Evolutionary conservation across 768 basidiomycete genomes (phyloP), one percentile per base, ranked within the genome.

Genomic region (Hirschioporus abietinus): DNA sequence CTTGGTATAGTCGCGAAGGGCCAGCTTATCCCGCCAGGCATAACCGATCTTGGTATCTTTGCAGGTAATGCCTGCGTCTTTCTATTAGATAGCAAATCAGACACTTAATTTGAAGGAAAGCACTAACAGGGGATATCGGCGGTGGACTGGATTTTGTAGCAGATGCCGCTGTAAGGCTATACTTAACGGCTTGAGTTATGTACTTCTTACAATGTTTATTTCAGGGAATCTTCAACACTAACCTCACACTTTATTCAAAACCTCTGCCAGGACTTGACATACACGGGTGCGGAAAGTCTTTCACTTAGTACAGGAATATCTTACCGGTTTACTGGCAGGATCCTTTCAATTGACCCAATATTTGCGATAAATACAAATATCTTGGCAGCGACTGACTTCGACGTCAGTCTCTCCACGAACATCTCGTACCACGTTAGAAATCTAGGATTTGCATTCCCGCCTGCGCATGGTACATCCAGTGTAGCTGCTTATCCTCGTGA

Each of bases 1-100:
- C 69, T 82, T 24, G 82, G 81, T 15, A 71, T 84, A 7, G 79
- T 76, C 8, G 82, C 78, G 0, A 72, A 65, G 34, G 84, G 85
- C 17, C 80, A 80, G 4, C 72, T 86, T 60, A 64, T 84, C 1
- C 85, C 84, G 1, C 82, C 81, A 0, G 72, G 77, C 26, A 68
- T 84, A 6, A 66, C 70, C 0, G 74, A 77, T 36, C 78, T 83
- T 58, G 74, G 74, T 0, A 61, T 81, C 36, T 73, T 77, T 58
- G 71, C 76, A 25, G 73, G 81, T 80, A 7, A 5, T 61, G 20
- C 17, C n/a, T 59, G n/a, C n/a, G n/a, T 26, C 2, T n/a, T 59
- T 59, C 23, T 52, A 3, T 15, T 10, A 1, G 12, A 20, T 52
- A 12, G 3, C 42, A 52, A 5, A 52, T 52, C 42, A 15, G 42